Percentiles rank a stretch among this genome's conserved stretches.
Evolutionary conservation across 2,329 filamentous ascomycete genomes (phyloP).

Genomic region (Xylaria sp.): DNA sequence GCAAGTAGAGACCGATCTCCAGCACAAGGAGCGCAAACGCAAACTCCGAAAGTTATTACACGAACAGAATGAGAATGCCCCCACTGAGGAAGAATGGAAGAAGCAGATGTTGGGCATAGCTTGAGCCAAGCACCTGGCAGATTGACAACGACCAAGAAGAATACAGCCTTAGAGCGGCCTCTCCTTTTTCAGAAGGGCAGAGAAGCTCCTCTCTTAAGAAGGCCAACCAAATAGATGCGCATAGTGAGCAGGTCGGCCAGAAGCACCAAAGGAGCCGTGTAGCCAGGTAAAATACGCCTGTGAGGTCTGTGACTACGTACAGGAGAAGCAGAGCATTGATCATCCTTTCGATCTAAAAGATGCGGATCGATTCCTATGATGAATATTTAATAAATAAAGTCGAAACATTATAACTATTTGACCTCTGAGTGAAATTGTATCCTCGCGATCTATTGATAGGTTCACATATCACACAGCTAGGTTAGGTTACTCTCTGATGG

Average conservation of each 20-base stretch:
- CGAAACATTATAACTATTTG: too few relatives aligned
- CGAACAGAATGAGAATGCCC: conserved; percentile 60
- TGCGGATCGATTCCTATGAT: neutral
- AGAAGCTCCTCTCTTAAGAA: neutral
- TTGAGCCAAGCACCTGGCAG: conserved; percentile 25
- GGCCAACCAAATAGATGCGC: neutral
- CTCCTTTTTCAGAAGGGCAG: neutral
- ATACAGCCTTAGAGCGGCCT: conserved; percentile 3
- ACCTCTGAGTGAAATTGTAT: neutral
- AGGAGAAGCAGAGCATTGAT: neutral
- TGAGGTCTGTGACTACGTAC: neutral
- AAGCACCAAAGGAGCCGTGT: neutral
- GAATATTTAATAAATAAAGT: too few relatives aligned
- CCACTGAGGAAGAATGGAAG: conserved; percentile 54
- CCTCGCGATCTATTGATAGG: neutral
- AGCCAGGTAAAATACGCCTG: neutral
- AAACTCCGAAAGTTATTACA: conserved; percentile 58
- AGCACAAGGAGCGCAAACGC: conserved; percentile 58
- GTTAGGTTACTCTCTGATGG: neutral
- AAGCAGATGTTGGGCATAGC: conserved; percentile 45
- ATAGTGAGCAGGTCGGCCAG: neutral
- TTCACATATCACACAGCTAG: neutral
- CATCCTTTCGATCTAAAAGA: neutral
- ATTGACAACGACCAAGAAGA: neutral
- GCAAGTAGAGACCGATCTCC: conserved; percentile 60